A percentile compares a stretch with the other conserved stretches of the same genome.
Evolutionary conservation across 495 filamentous ascomycete species (phyloP).

Genomic region (Penicillium silybi): DNA sequence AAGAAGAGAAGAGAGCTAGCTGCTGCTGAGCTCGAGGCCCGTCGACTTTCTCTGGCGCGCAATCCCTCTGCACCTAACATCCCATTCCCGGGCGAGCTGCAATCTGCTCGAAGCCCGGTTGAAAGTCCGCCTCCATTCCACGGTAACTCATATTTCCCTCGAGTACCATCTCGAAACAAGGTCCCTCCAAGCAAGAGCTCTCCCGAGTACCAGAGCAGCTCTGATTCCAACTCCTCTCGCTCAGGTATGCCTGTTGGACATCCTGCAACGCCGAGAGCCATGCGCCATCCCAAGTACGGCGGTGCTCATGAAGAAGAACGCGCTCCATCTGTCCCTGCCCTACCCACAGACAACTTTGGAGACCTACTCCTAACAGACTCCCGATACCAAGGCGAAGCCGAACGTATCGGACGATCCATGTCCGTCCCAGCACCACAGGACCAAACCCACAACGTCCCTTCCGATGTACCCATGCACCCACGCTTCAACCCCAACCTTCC

Average conservation of each 20-base stretch:
- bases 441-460: constrained; percentile 33
- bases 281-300: constrained; percentile 69
- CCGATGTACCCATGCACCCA: constrained; percentile 52
- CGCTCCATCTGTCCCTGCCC: constrained; percentile 61
- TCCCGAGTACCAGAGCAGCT: constrained; percentile 44
- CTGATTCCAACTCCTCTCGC: constrained; percentile 40
- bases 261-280: constrained; percentile 79
- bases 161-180: constrained; percentile 32
- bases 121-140: constrained; percentile 32
- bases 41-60: constrained; percentile 74
- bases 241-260: constrained; percentile 56
- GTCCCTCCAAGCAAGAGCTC: constrained; percentile 39
- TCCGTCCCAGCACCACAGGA: constrained; percentile 66
- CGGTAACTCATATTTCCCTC: constrained; percentile 42
- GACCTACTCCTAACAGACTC: constrained; percentile 54
- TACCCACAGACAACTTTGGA: constrained; percentile 47
- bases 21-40: constrained; percentile 81
- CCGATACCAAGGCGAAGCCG: constrained; percentile 60
- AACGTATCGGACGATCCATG: constrained; percentile 59
- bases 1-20: constrained; percentile 67
- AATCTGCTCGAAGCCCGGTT: constrained; percentile 28
- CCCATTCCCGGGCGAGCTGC: constrained; percentile 66
- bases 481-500: constrained; percentile 53
- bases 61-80: constrained; percentile 76
- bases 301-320: constrained; percentile 52